Percentiles rank a stretch among this genome's conserved stretches.
Evolutionary conservation across 2,329 filamentous ascomycete genomes (phyloP).

Genomic region (Epichloe scottii): DNA sequence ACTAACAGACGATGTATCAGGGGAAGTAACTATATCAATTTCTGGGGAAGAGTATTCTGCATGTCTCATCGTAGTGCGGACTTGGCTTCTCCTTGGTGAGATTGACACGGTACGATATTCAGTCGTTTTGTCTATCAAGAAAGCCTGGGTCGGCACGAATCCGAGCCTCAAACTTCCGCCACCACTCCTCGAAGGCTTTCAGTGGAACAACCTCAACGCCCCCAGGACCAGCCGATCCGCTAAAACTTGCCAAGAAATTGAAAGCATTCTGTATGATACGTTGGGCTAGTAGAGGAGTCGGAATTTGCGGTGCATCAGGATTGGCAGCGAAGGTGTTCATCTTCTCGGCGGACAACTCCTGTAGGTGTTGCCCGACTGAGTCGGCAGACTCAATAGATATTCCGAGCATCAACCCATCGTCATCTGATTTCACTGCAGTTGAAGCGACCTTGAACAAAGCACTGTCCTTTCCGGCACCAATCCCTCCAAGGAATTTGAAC

Average conservation of each 20-base stretch:
- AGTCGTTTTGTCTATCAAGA: conserved; percentile 49
- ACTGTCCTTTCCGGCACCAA: conserved; percentile 82
- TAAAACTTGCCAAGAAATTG: conserved; percentile 88
- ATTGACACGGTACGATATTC: not conserved
- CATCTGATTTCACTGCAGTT: conserved; percentile 8
- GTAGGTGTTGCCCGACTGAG: conserved; percentile 58
- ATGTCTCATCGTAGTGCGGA: too few species aligned
- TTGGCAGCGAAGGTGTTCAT: conserved; percentile 1
- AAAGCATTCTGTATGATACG: conserved; percentile 95
- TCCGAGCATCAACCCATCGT: conserved; percentile 58
- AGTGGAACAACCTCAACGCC: conserved; percentile 84
- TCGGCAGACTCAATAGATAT: conserved; percentile 68
- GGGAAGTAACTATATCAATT: too few species aligned
- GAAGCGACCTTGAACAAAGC: conserved; percentile 71
- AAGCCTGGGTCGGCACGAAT: conserved; percentile 81
- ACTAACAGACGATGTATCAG: too few species aligned
- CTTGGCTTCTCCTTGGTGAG: not conserved
- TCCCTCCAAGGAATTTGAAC: conserved; percentile 77
- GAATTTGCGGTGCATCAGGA: conserved; percentile 25
- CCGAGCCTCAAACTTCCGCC: conserved; percentile 85
- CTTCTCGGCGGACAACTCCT: conserved; percentile 35
- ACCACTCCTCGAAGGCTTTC: conserved; percentile 94
- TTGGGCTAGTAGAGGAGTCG: conserved; percentile 75
- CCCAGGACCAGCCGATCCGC: conserved; percentile 43
- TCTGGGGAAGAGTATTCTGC: too few species aligned